Evolutionary conservation across 2,329 filamentous ascomycete species (phyloP).

Genomic region (Fusarium mundagurra): DNA sequence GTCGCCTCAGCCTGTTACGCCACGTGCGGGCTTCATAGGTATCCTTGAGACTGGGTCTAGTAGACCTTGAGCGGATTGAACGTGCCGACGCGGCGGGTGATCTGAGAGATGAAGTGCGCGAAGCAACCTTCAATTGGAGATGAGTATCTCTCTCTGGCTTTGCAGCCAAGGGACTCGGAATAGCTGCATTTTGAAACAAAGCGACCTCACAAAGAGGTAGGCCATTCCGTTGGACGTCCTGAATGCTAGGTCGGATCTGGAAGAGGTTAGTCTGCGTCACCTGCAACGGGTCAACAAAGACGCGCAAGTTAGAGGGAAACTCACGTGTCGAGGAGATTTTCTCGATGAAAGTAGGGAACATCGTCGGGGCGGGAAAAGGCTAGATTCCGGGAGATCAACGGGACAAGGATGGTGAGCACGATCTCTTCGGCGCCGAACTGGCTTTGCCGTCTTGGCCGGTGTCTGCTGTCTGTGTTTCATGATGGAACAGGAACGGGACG

Average conservation of each 20-base stretch:
- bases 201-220: conserved; percentile 9
- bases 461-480: conserved; percentile 13
- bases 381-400: background rate
- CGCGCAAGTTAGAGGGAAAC: background rate
- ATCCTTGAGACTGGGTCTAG: background rate
- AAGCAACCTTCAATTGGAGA: background rate
- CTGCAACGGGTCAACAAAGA: conserved; percentile 1
- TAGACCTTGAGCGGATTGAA: conserved; percentile 1
- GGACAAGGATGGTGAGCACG: background rate
- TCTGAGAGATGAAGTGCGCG: background rate
- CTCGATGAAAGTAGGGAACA: background rate
- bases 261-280: background rate
- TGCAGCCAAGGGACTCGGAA: background rate
- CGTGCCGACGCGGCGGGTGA: background rate
- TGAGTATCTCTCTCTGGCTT: background rate
- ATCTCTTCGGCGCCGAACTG: conserved; percentile 5
- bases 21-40: conserved; percentile 21
- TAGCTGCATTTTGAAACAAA: conserved; percentile 9
- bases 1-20: conserved; percentile 11
- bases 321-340: conserved; percentile 11
- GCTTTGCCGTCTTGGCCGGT: background rate
- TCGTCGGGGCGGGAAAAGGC: conserved; percentile 18
- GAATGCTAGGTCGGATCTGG: conserved; percentile 4
- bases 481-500: background rate
- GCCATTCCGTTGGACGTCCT: background rate